Evolutionary conservation across 2,329 filamentous ascomycete species (phyloP).

Genomic region (Cladosporium oxysporum): DNA sequence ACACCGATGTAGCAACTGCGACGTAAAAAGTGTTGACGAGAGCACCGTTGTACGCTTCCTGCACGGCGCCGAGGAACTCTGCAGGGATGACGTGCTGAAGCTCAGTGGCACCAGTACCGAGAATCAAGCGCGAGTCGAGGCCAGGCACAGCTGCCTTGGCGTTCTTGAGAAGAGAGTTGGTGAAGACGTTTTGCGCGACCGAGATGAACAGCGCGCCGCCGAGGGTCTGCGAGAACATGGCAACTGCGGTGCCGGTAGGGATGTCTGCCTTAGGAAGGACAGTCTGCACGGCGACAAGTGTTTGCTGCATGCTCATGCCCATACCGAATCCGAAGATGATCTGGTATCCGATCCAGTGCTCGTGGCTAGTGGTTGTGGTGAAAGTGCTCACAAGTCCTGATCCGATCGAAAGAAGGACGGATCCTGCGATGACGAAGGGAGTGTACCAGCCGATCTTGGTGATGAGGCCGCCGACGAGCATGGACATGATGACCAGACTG

Average conservation of each 20-base stretch:
- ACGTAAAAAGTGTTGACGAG: conserved; percentile 63
- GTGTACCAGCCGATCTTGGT: conserved; percentile 52
- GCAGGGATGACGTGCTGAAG: conserved; percentile 56
- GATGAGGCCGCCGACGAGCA: conserved; percentile 43
- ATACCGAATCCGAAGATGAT: conserved; percentile 44
- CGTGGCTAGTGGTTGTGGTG: conserved; percentile 38
- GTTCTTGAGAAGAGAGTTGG: conserved; percentile 50
- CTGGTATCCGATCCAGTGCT: conserved; percentile 44
- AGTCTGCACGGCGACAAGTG: conserved; percentile 49
- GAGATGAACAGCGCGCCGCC: conserved; percentile 53
- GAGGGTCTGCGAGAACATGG: conserved; percentile 52
- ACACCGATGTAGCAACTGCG: conserved; percentile 54
- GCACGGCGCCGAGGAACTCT: conserved; percentile 55
- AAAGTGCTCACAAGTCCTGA: conserved; percentile 50
- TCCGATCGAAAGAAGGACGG: conserved; percentile 48
- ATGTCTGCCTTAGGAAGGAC: conserved; percentile 46
- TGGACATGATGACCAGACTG: conserved; percentile 46
- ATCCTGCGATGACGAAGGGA: conserved; percentile 45
- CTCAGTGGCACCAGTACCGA: conserved; percentile 58
- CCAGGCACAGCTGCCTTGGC: conserved; percentile 41
- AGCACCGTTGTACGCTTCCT: conserved; percentile 64
- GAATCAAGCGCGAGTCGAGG: conserved; percentile 46
- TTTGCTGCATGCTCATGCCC: conserved; percentile 52
- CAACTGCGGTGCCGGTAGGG: conserved; percentile 50
- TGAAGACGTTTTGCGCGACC: conserved; percentile 54